Conservation (phyloP, 805 yeast species). For the Saccharomycopsis babjevae region DNA sequence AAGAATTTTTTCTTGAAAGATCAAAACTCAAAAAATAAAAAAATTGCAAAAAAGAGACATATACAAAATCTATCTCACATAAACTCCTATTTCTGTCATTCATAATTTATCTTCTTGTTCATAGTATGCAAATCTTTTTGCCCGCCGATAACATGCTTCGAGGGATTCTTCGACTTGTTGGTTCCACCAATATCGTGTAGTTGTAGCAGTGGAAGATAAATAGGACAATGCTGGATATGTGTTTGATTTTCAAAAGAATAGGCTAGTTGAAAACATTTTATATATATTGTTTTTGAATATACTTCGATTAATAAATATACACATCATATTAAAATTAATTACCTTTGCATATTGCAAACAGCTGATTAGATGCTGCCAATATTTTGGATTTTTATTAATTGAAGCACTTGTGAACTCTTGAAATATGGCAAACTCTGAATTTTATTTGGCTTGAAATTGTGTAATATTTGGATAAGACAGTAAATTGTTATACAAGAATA, state of each 20-base stretch:
- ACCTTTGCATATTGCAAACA: background rate
- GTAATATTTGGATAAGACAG: too few species aligned
- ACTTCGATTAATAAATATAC: slow-evolving; percentile 1
- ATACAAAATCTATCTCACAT: background rate
- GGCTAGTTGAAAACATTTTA: background rate
- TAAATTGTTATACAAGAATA: too few species aligned
- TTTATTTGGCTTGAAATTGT: too few species aligned
- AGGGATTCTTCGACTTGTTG: too few species aligned
- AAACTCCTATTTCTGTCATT: background rate
- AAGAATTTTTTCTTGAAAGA: too few species aligned
- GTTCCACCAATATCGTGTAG: too few species aligned
- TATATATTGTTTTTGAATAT: background rate
- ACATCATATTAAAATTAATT: background rate
- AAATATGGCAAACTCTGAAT: too few species aligned
- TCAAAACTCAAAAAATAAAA: too few species aligned
- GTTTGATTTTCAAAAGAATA: background rate
- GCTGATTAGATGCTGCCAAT: background rate
- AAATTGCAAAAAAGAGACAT: background rate
- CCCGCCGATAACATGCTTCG: too few species aligned
- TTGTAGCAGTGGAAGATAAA: too few species aligned
- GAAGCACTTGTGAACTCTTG: too few species aligned
- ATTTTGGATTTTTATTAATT: too few species aligned
- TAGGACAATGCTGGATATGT: background rate
- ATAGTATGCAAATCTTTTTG: background rate
- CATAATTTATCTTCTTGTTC: background rate